Conservation (phyloP, 1,284 basidiomycete genomes). For the Gymnopus androsaceus region DNA sequence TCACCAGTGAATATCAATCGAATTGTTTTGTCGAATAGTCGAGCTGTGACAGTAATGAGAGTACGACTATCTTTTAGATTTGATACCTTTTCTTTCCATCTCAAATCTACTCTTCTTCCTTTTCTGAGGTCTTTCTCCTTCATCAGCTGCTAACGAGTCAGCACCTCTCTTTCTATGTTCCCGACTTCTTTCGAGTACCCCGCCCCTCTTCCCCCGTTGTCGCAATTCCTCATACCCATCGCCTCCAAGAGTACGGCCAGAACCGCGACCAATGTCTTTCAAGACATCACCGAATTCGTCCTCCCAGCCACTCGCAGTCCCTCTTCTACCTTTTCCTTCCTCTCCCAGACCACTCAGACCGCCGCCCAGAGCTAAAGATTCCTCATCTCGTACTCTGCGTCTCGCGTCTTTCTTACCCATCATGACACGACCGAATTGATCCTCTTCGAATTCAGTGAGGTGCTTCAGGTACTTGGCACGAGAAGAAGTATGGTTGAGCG, state of each 20-base stretch:
- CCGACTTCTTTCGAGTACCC: slow-evolving; percentile 56
- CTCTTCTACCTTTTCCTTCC: slow-evolving; percentile 45
- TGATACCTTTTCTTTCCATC: slow-evolving; percentile 62
- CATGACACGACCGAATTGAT: slow-evolving; percentile 90
- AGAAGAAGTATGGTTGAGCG: slow-evolving; percentile 49
- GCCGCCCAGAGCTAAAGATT: slow-evolving; percentile 87
- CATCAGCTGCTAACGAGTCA: slow-evolving; percentile 42
- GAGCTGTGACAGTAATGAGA: background rate
- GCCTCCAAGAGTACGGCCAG: slow-evolving; percentile 40
- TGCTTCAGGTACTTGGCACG: slow-evolving; percentile 80
- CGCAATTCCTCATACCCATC: slow-evolving; percentile 80
- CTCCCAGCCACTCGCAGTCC: slow-evolving; percentile 75
- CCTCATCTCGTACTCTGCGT: slow-evolving; percentile 84
- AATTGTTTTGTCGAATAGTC: background rate
- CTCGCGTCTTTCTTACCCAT: slow-evolving; percentile 90
- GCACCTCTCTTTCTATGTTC: slow-evolving; percentile 39
- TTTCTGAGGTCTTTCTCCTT: slow-evolving; percentile 43
- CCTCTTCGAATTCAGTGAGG: slow-evolving; percentile 93
- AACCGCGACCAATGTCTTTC: slow-evolving; percentile 50
- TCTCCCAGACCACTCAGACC: slow-evolving; percentile 39
- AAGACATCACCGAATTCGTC: slow-evolving; percentile 86
- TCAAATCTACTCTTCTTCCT: slow-evolving; percentile 80
- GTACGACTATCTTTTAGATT: slow-evolving; percentile 22
- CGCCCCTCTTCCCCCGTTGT: slow-evolving; percentile 64
- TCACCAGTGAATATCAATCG: no score